phyloP scores from a whole-genome alignment of 2,329 filamentous ascomycete species.

The Pseudogymnoascus sp. region DNA sequence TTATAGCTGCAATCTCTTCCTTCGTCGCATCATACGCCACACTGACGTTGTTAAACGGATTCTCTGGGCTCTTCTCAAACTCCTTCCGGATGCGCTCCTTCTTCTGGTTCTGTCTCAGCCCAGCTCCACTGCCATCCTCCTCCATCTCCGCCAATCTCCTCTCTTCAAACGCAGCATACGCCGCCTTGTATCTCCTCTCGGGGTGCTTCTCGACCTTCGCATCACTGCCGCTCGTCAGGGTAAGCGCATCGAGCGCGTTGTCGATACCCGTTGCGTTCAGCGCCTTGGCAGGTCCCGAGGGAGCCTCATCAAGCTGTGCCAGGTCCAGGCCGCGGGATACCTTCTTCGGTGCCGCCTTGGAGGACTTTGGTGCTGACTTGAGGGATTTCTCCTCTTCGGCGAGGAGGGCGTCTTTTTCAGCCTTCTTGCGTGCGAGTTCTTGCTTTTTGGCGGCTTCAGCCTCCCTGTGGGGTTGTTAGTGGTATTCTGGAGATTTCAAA shows the following conservation, averaged over 20 bases:
- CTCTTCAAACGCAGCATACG: conserved; percentile 75
- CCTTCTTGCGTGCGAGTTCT: conserved; percentile 78
- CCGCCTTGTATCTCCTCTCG: conserved; percentile 78
- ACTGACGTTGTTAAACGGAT: conserved; percentile 83
- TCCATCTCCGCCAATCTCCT: conserved; percentile 77
- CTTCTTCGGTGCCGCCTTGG: conserved; percentile 60
- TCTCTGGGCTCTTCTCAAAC: conserved; percentile 89
- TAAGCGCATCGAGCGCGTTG: conserved; percentile 81
- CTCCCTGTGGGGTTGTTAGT: conserved; percentile 47
- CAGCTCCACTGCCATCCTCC: conserved; percentile 61
- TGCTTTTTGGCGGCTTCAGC: conserved; percentile 76
- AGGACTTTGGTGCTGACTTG: conserved; percentile 53
- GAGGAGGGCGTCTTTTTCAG: conserved; percentile 75
- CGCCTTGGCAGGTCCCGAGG: conserved; percentile 38
- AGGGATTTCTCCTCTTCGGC: conserved; percentile 78
- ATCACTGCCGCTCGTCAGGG: conserved; percentile 47
- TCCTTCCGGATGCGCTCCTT: conserved; percentile 79
- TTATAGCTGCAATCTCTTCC: conserved; percentile 64
- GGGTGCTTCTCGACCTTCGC: conserved; percentile 80
- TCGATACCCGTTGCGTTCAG: conserved; percentile 85
- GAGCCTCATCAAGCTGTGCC: conserved; percentile 55
- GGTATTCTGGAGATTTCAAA: background rate
- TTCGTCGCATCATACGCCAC: conserved; percentile 68
- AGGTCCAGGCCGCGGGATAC: conserved; percentile 61
- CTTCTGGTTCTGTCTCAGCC: conserved; percentile 73